Evolutionary conservation across 352 stramenopile species (phyloP), one percentile per base, ranked within the genome.

Genomic region (Blastocystis sp.): DNA sequence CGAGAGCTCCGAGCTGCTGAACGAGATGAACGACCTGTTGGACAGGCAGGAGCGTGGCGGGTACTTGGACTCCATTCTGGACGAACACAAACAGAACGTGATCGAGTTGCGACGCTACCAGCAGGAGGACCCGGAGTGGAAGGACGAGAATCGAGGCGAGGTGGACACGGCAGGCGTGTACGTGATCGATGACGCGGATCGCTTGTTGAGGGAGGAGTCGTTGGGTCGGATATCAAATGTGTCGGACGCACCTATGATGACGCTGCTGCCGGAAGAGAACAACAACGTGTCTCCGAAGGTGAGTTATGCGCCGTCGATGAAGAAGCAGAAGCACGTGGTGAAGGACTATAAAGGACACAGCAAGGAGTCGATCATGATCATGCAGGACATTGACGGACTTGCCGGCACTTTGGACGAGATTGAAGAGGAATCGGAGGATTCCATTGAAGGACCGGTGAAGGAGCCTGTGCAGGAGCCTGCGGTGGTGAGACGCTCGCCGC

Each of bases 331-430:
- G 45, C 45, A 41, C 13, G 29, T 50, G 63, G 45, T 50, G 63
- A 33, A 31, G 35, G 37, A 74, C 4, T 85, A 85, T 85, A 29
- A 70, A n/a, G 74, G 74, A 13, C 13, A 26, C 26, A 85, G 74
- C 60, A 85, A 85, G 60, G 74, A 85, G 55, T 85, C 74, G n/a
- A 85, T 85, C 35, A 67, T 85, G 74, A 66, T 85, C 31, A 66
- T 67, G 50, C 55, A 85, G 66, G 74, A 85, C 61, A 67, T 62
- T 29, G 74, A 85, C 31, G 45, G 31, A n/a, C 61, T 66, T 16
- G 37, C 26, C 12, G 62, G 62, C 29, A 24, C 29, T 13, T 69
- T 29, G 21, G 63, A 74, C 10, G 45, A 45, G 31, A 55, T 33
- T 16, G 74, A 85, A 13, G 41, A 85, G 45, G 26, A 50, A 2